A percentile compares a stretch with the other conserved stretches of the same genome.
Evolutionary conservation across 495 filamentous ascomycete genomes (phyloP).

Genomic region (Cladorrhinum samala): DNA sequence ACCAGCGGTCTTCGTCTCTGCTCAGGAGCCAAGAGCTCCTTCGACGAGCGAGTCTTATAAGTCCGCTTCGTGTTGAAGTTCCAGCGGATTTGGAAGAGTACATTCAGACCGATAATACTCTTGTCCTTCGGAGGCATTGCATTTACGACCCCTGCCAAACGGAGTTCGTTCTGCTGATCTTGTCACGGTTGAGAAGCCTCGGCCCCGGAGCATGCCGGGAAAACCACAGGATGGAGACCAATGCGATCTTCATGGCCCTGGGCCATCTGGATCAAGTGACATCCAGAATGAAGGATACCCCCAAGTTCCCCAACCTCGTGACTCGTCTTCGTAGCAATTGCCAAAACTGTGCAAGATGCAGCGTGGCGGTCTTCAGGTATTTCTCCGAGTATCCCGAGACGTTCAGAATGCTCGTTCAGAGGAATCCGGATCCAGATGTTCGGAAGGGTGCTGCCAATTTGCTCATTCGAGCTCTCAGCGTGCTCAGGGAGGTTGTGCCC

Average conservation of each 20-base stretch:
- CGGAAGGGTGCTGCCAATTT: slow-evolving; percentile 53
- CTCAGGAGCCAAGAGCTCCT: slow-evolving; percentile 41
- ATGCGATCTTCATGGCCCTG: slow-evolving; percentile 60
- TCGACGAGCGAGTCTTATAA: slow-evolving; percentile 21
- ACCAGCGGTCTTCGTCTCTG: slow-evolving; percentile 70
- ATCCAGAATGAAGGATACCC: slow-evolving; percentile 63
- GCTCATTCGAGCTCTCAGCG: slow-evolving; percentile 48
- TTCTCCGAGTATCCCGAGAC: slow-evolving; percentile 47
- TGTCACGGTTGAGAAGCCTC: slow-evolving; percentile 43
- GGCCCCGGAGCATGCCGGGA: slow-evolving; percentile 40
- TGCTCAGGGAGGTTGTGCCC: slow-evolving; percentile 41
- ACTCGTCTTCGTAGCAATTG: slow-evolving; percentile 48
- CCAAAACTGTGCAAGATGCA: slow-evolving; percentile 50
- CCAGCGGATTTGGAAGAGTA: slow-evolving; percentile 50
- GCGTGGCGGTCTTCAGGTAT: slow-evolving; percentile 58
- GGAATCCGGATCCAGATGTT: slow-evolving; percentile 54
- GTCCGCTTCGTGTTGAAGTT: slow-evolving; percentile 53
- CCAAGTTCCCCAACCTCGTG: slow-evolving; percentile 55
- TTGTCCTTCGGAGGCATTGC: slow-evolving; percentile 69
- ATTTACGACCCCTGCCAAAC: slow-evolving; percentile 71
- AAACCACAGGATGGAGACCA: slow-evolving; percentile 50
- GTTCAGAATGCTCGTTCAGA: slow-evolving; percentile 61
- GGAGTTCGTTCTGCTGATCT: slow-evolving; percentile 55
- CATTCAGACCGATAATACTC: slow-evolving; percentile 66
- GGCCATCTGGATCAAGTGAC: slow-evolving; percentile 74